Base-by-base conservation (phyloP, 2,329 filamentous ascomycete genomes). In the Laburnicola sp. region DNA sequence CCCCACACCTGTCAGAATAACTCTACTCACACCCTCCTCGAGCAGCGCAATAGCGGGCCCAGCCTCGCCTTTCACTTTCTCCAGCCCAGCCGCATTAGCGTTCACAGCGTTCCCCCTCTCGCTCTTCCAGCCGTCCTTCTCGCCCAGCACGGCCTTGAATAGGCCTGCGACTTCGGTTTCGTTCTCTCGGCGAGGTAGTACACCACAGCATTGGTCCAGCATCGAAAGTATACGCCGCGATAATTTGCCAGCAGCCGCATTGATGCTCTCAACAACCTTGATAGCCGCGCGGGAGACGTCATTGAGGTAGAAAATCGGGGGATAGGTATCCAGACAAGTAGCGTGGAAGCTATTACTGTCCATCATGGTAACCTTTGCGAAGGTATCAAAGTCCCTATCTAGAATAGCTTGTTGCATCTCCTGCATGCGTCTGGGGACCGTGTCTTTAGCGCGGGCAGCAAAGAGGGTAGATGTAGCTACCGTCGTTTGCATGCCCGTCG, bases 281-380 rank as follows among this genome's bases (percentile, higher is more conserved):
- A 99, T 90, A 4, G 93, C 91, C 1, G 93, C 91, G 32, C 88
- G 81, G 21, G 88, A 93, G 11, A 93, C 86, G 71, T 99, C 94
- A 76, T 97, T 99, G 81, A 99, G 86, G 80, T 99, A 99, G 76
- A 96, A 97, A 70, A 99, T 99, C 16, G 95, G 94, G 38, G 95
- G 94, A 76, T 91, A 91, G 1, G 94, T 97, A 72, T 99, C 94
- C 63, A 95, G 80, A 73, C 94, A 97, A 50, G 87, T 91, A 32
- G 94, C 90, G 74, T 99, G 94, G 85, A 99, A 99, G 53, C 86
- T 90, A 78, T 99, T 99, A 70, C 89, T 95, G 72, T 99, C 94
- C 73, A 86, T 87, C 92, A 97, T 99, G 11, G 94, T 96, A 56
- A 97, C 82, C 71, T 89, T 86, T 23, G 88, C 94, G 69, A 99